Base-by-base conservation (phyloP, 192 early-diverging fungal species). In the Entomortierella chlamydospora region DNA sequence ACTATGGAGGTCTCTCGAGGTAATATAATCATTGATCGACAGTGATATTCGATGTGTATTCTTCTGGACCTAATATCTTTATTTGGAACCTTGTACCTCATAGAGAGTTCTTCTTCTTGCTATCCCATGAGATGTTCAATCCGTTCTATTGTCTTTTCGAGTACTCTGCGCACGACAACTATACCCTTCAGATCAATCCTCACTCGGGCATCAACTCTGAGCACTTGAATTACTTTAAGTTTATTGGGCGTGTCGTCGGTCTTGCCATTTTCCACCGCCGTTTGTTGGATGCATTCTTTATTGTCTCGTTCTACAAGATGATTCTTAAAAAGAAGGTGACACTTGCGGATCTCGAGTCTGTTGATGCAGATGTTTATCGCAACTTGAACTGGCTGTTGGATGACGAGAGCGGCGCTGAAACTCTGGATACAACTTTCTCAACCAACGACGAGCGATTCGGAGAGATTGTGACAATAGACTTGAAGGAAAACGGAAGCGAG, bases 81-180 rank as follows among this genome's bases (percentile, higher is more conserved):
- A n/a, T n/a, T n/a, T n/a, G n/a, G n/a, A n/a, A n/a, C n/a, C n/a
- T n/a, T 41, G 39, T 41, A 9, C 13, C 13, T 41, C 13, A 41
- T 41, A 88, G 93, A 83, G 97, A 99, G 78, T 99, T 95, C 84
- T 99, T 99, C 88, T 99, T 96, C 85, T 83, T 99, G 68, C 85
- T 99, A 54, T 97, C 95, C 31, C 95, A 97, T 83, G 95, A 97
- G 80, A 97, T 99, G 95, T 99, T 99, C 83, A 96, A 99, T 81
- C 97, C 97, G n/a, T 91, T 93, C 83, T 93, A 90, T 86, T 91
- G 94, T 70, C 87, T 99, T 61, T 99, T 99, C 72, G 95, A 99
- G 83, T 97, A 97, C 83, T 96, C 95, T 57, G 95, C 95, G 8
- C 95, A 97, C 85, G 96, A 97, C 85, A 96, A 94, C 72, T 99